Evolutionary conservation across 805 yeast species (phyloP).

Genomic region (Lipomyces oligophaga): DNA sequence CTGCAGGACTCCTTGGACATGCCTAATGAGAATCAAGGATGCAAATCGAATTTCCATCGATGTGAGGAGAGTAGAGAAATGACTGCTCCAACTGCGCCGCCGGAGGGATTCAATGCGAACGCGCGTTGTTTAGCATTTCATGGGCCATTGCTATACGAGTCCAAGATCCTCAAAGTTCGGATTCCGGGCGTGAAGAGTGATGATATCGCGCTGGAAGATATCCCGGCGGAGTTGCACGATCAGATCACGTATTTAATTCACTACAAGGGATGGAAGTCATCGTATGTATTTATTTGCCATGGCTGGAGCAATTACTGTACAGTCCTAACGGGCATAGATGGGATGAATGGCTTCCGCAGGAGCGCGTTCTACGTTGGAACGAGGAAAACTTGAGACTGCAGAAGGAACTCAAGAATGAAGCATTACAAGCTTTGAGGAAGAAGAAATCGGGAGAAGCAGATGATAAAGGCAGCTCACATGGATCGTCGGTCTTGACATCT

Average conservation of each 20-base stretch:
- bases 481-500: not conserved
- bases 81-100: conserved; percentile 11
- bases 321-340: conserved; percentile 40
- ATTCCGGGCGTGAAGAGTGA: conserved; percentile 46
- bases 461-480: not conserved
- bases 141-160: conserved; percentile 87
- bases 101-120: conserved; percentile 29
- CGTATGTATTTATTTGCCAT: conserved; percentile 34
- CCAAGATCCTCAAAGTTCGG: conserved; percentile 66
- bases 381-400: conserved; percentile 65
- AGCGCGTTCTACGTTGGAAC: conserved; percentile 62
- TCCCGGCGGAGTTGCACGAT: conserved; percentile 40
- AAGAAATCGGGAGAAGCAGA: conserved; percentile 17
- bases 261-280: conserved; percentile 90
- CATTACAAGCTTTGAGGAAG: conserved; percentile 37
- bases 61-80: not conserved
- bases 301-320: not conserved
- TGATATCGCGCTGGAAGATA: conserved; percentile 32
- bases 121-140: conserved; percentile 71
- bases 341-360: conserved; percentile 87
- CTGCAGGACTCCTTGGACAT: not conserved
- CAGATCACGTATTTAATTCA: conserved; percentile 64
- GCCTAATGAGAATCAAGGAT: not conserved
- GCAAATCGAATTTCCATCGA: not conserved
- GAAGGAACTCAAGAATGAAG: conserved; percentile 54